Evolutionary conservation across 75 land plant genomes (phyloP).

Genomic region (Gnetum montanum): DNA sequence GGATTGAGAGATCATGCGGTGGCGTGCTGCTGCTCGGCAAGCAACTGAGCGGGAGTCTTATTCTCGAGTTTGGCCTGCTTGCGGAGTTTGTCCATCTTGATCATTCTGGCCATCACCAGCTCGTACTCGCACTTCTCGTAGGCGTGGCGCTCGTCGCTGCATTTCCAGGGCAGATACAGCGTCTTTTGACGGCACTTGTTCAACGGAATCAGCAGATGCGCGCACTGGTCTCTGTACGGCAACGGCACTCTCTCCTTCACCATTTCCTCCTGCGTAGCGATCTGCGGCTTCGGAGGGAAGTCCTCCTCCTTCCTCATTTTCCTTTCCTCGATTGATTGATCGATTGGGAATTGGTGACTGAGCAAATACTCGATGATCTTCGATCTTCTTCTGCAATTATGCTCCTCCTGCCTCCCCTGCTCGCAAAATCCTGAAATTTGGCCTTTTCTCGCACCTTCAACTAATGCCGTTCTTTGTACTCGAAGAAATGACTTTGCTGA

Average conservation of each 20-base stretch:
- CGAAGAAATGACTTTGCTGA: too few relatives aligned
- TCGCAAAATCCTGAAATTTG: too few relatives aligned
- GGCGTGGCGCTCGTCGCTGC: constrained; percentile 73
- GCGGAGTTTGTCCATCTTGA: constrained; percentile 65
- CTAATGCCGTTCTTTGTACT: too few relatives aligned
- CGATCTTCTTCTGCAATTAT: too few relatives aligned
- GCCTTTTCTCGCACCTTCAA: too few relatives aligned
- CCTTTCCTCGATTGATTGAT: too few relatives aligned
- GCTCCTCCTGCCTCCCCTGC: too few relatives aligned
- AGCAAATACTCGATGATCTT: too few relatives aligned
- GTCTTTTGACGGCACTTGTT: constrained; percentile 73
- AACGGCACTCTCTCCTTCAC: constrained; percentile 56
- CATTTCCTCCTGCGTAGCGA: constrained; percentile 88
- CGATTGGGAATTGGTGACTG: too few relatives aligned
- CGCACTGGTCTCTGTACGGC: constrained; percentile 69
- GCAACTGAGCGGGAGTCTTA: constrained; percentile 16
- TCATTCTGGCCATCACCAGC: constrained; percentile 73
- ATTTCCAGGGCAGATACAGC: constrained; percentile 85
- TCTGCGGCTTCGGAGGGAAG: constrained; percentile 54
- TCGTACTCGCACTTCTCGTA: constrained; percentile 95
- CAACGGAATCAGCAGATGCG: constrained; percentile 83
- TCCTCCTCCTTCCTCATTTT: constrained; percentile 18
- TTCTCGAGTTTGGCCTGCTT: constrained; percentile 28
- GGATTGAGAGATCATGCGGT: constrained; percentile 11
- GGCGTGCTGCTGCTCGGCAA: constrained; percentile 37